Base-by-base conservation (phyloP, 2,329 filamentous ascomycete species). In the Aspergillus costaricaensis region DNA sequence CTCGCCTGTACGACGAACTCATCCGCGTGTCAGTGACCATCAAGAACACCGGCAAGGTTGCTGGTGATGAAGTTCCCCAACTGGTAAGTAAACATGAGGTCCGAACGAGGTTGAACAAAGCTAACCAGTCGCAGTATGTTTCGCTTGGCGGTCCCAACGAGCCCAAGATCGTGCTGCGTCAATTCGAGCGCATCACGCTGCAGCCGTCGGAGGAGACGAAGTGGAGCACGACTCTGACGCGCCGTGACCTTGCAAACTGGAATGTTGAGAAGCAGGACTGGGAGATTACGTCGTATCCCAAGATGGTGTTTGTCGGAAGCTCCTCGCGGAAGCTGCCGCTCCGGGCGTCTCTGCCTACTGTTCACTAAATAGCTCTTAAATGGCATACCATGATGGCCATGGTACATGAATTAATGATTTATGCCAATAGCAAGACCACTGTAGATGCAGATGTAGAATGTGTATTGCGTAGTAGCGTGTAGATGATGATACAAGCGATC, bases 201-300 rank as follows among this genome's bases (percentile, higher is more conserved):
- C 81, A 84, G 4, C 84, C 91, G 0, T 91, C 91, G n/a, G 75
- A 86, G 75, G 86, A 83, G 55, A 82, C 80, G 3, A 85, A 82
- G 2, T 96, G 95, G 80, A 81, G 76, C 0, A 87, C 86, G 0
- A 83, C 87, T 15, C 77, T 97, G 58, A 92, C 88, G 5, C 85
- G 93, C 41, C 87, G 92, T 59, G 94, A 97, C 71, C 67, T 97
- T 58, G 92, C 89, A 73, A 95, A 92, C 79, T 97, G 94, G 93
- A 91, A 96, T 67, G 80, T 85, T 0, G 82, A 72, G 1, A 74
- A 79, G n/a, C 93, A 97, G 82, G 88, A 97, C 80, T 98, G 94
- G 93, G 85, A 92, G 49, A 80, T 88, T 57, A 80, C 79, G 30
- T 68, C 78, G 21, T 81, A 85, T 66, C 76, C 81, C 55, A 87